phyloP scores from a whole-genome alignment of 1,284 basidiomycete species.

The Trichosporon sp. region DNA sequence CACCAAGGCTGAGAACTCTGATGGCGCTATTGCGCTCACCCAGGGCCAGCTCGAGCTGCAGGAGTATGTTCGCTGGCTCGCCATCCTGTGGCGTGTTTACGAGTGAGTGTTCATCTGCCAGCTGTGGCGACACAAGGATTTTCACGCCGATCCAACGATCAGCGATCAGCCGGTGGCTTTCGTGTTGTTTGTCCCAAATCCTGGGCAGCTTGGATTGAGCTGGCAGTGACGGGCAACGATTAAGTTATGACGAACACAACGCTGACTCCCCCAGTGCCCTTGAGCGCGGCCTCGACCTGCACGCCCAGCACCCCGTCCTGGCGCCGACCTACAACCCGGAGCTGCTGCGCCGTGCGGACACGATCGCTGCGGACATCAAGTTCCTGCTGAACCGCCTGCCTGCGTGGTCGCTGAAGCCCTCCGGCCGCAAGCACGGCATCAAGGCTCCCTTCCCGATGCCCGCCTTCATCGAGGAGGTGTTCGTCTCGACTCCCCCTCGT shows the following conservation, averaged over 20 bases:
- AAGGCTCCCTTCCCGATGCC: conserved; percentile 54
- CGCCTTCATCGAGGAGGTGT: conserved; percentile 42
- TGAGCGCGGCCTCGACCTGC: conserved; percentile 60
- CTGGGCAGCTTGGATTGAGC: too few species aligned
- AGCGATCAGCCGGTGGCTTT: neutral
- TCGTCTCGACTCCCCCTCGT: conserved; percentile 52
- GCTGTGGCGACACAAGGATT: neutral
- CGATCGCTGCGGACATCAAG: conserved; percentile 62
- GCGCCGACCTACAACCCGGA: conserved; percentile 66
- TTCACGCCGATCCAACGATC: too few species aligned
- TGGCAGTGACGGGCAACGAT: neutral
- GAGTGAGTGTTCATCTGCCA: conserved; percentile 53
- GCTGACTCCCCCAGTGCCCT: conserved; percentile 52
- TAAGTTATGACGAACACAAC: neutral
- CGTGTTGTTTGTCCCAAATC: neutral
- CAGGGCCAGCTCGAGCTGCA: conserved; percentile 59
- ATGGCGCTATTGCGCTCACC: conserved; percentile 58
- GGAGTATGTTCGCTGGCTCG: conserved; percentile 65
- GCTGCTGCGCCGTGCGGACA: conserved; percentile 58
- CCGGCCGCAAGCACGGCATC: conserved; percentile 15
- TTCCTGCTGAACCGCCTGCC: conserved; percentile 53
- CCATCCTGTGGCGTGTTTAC: conserved; percentile 73
- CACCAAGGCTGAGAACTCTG: conserved; percentile 58
- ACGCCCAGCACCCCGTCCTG: conserved; percentile 59
- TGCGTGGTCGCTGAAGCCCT: conserved; percentile 45